Evolutionary conservation across 2,329 filamentous ascomycete species (phyloP).

Genomic region (Fusarium sp.): DNA sequence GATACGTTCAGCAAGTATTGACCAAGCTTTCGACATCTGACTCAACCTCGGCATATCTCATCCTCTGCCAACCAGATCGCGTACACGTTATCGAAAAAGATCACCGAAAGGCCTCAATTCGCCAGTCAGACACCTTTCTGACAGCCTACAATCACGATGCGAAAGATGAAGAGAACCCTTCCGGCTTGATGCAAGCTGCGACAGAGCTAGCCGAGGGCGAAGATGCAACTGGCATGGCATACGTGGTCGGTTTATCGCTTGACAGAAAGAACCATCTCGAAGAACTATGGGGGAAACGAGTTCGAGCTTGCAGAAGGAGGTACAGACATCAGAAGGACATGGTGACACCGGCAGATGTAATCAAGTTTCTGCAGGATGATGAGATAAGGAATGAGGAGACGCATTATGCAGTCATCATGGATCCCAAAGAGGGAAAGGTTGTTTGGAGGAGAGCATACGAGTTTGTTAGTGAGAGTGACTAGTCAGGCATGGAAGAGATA

Average conservation of each 20-base stretch:
- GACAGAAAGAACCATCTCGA: constrained; percentile 44
- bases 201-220: constrained; percentile 12
- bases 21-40: constrained; percentile 21
- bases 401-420: constrained; percentile 58
- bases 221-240: constrained; percentile 41
- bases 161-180: constrained; percentile 42
- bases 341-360: constrained; percentile 42
- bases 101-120: constrained; percentile 36
- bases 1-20: constrained; percentile 33
- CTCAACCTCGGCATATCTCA: constrained; percentile 51
- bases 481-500: accelerated
- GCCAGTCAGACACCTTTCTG: constrained; percentile 42
- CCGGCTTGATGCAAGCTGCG: constrained; percentile 17
- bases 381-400: constrained; percentile 50
- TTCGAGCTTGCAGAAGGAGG: background rate
- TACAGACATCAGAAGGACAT: constrained; percentile 1
- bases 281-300: constrained; percentile 32
- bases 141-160: constrained; percentile 50
- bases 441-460: constrained; percentile 23
- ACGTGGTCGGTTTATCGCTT: constrained; percentile 42
- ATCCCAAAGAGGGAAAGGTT: constrained; percentile 60
- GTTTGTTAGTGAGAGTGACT: background rate
- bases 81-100: constrained; percentile 50
- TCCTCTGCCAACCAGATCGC: constrained; percentile 47
- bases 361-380: constrained; percentile 42